Conservation (phyloP, 164 flowering plant species). For the Pachysandra terminalis region DNA sequence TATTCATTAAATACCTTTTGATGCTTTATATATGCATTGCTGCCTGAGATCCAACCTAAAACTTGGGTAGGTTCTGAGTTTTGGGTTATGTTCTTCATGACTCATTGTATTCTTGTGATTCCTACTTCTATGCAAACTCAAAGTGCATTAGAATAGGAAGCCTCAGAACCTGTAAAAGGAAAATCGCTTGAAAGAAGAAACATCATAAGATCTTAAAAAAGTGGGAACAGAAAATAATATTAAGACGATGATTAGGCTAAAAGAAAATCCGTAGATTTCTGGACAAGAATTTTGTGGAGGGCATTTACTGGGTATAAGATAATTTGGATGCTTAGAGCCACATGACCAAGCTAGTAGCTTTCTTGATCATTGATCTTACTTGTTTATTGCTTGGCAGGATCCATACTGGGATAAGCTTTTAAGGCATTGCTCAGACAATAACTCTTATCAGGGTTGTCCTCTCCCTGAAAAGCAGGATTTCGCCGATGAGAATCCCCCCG, state of each 20-base stretch:
- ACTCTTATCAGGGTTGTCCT: conserved; percentile 75
- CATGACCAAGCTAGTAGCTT: neutral
- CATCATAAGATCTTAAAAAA: neutral
- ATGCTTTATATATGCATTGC: too few species aligned
- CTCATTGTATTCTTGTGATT: too few species aligned
- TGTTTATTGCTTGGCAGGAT: conserved; percentile 52
- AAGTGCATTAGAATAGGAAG: too few species aligned
- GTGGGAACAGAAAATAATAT: too few species aligned
- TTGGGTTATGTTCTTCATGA: too few species aligned
- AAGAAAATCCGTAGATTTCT: neutral
- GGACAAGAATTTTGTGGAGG: neutral
- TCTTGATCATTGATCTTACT: neutral
- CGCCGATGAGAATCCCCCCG: conserved; percentile 16
- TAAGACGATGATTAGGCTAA: neutral
- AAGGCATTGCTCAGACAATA: conserved; percentile 63
- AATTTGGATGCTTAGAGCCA: neutral
- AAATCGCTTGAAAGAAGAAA: too few species aligned
- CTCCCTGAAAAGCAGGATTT: conserved; percentile 57
- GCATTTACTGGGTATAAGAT: neutral
- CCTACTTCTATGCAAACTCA: too few species aligned
- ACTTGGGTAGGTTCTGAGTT: too few species aligned
- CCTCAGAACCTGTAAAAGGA: too few species aligned
- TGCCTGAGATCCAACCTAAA: too few species aligned
- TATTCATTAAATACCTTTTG: too few species aligned
- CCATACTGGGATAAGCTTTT: conserved; percentile 64